Evolutionary conservation across 2,329 filamentous ascomycete species (phyloP).

Genomic region (Aspergillus uvarum): DNA sequence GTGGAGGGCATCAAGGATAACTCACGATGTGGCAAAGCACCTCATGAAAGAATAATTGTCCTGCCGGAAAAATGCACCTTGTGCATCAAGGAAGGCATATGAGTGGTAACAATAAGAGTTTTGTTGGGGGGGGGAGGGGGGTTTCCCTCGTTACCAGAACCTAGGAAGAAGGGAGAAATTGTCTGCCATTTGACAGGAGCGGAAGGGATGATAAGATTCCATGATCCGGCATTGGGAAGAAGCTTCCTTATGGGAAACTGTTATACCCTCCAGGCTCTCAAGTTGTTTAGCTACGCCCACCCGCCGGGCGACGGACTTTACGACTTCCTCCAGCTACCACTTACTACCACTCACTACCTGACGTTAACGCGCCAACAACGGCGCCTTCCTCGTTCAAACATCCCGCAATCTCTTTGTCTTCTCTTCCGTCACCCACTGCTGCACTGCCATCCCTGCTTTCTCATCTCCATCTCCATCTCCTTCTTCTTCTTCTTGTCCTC

Average conservation of each 20-base stretch:
- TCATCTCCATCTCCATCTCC: not conserved
- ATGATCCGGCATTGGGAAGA: too few species aligned
- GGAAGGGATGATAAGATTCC: too few species aligned
- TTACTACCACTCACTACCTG: too few species aligned
- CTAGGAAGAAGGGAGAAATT: not conserved
- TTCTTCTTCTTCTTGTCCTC: not conserved
- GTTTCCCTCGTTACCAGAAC: not conserved
- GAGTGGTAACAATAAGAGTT: not conserved
- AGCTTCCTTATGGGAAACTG: not conserved
- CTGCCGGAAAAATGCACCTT: conserved; percentile 27
- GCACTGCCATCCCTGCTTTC: too few species aligned
- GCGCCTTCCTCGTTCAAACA: not conserved
- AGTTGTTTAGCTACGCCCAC: not conserved
- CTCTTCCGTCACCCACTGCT: not conserved
- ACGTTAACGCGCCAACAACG: too few species aligned
- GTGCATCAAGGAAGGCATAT: conserved; percentile 37
- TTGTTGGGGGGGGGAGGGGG: not conserved
- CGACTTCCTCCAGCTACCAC: not conserved
- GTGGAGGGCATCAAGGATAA: conserved; percentile 63
- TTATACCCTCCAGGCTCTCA: too few species aligned
- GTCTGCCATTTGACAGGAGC: not conserved
- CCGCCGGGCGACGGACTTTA: not conserved
- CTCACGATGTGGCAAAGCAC: conserved; percentile 58
- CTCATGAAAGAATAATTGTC: conserved; percentile 69
- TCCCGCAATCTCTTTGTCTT: not conserved